phyloP scores from a whole-genome alignment of 306 rosid genomes.

The Coriaria nepalensis region DNA sequence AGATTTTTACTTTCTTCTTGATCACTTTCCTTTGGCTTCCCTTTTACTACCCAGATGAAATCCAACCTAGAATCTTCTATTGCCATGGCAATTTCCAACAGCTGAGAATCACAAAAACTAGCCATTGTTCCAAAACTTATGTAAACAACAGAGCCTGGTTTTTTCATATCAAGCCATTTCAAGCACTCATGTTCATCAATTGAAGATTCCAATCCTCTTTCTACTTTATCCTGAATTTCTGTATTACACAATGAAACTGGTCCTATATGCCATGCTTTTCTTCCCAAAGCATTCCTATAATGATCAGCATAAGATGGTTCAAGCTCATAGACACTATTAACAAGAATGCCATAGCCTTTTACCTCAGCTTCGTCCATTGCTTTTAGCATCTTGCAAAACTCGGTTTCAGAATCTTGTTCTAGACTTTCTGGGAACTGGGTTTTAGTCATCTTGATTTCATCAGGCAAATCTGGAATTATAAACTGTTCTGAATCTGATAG shows the following conservation, averaged over 20 bases:
- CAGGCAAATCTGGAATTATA: slow-evolving; percentile 8
- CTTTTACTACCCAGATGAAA: slow-evolving; percentile 38
- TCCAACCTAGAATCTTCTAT: slow-evolving; percentile 33
- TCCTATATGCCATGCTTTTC: slow-evolving; percentile 49
- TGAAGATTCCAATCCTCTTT: slow-evolving; percentile 24
- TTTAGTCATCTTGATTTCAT: neutral
- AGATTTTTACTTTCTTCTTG: neutral
- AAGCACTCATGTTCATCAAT: slow-evolving; percentile 17
- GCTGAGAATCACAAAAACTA: slow-evolving; percentile 24
- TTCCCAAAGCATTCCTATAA: slow-evolving; percentile 27
- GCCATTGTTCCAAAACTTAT: slow-evolving; percentile 32
- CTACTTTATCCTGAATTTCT: slow-evolving; percentile 17
- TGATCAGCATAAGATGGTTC: slow-evolving; percentile 42
- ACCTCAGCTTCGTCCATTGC: slow-evolving; percentile 16
- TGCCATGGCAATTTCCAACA: slow-evolving; percentile 35
- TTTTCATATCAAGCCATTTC: slow-evolving; percentile 19
- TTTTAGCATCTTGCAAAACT: neutral
- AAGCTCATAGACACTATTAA: slow-evolving; percentile 38
- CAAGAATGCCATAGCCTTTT: slow-evolving; percentile 31
- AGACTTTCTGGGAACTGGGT: neutral
- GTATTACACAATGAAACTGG: slow-evolving; percentile 26
- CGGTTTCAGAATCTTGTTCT: slow-evolving; percentile 3
- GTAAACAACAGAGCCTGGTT: slow-evolving; percentile 33
- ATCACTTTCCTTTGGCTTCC: neutral
- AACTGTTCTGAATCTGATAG: slow-evolving; percentile 5